These are phyloP conservation scores for Spergularia azorica DNA, from an alignment of 179 eudicot species.

Conservation along the genomic window DNA sequence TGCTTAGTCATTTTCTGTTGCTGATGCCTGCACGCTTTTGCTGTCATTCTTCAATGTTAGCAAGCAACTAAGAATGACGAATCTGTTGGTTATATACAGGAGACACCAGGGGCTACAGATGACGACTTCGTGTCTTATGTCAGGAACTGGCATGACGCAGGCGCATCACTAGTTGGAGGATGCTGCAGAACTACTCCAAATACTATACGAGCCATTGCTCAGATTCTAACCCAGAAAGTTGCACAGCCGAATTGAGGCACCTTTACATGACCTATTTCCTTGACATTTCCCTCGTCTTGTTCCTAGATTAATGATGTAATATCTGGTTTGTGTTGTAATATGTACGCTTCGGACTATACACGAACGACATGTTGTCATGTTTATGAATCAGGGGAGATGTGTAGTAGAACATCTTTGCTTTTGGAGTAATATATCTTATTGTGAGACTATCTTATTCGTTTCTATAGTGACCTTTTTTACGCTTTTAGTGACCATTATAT, in stretches of 20 bases:
- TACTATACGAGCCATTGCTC: constrained; percentile 68
- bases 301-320: no score
- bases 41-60: background rate
- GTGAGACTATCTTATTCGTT: no score
- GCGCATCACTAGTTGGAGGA: constrained; percentile 77
- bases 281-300: background rate
- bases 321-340: background rate
- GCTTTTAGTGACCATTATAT: no score
- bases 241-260: constrained; percentile 18
- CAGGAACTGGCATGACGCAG: constrained; percentile 62
- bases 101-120: constrained; percentile 40
- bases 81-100: constrained; percentile 32
- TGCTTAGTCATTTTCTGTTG: no score
- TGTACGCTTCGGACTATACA: no score
- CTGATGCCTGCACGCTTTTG: no score
- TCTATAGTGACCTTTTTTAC: no score
- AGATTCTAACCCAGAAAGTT: constrained; percentile 32
- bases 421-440: no score
- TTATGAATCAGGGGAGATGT: no score
- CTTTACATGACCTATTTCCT: background rate
- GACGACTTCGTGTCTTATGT: constrained; percentile 72
- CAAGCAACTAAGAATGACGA: background rate
- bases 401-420: no score
- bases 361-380: no score
- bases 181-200: constrained; percentile 86